Conservation (phyloP, 441 rosid genomes). For the Corymbia calophylla region DNA sequence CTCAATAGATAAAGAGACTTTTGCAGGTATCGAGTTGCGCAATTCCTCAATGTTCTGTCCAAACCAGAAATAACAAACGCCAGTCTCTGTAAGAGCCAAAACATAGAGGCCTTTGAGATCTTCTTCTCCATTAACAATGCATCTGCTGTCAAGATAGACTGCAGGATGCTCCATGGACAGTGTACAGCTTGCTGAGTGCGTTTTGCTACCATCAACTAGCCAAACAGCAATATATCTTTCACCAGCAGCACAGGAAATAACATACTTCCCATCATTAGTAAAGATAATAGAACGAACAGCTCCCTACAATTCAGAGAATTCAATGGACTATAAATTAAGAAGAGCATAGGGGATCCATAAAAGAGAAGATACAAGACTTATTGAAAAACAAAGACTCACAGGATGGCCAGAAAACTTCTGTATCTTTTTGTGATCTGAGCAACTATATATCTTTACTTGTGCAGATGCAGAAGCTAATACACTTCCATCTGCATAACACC, state of each 20-base stretch:
- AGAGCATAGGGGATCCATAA: background rate
- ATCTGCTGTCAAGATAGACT: slow-evolving; percentile 60
- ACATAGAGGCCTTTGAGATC: slow-evolving; percentile 44
- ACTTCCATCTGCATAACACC: slow-evolving; percentile 60
- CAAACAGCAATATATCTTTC: slow-evolving; percentile 84
- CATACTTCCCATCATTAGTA: slow-evolving; percentile 66
- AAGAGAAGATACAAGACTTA: background rate
- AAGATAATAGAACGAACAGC: slow-evolving; percentile 72
- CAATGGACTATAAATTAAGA: background rate
- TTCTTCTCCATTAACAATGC: slow-evolving; percentile 29
- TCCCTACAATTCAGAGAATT: slow-evolving; percentile 43
- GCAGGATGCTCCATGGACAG: slow-evolving; percentile 97
- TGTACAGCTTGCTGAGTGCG: slow-evolving; percentile 80
- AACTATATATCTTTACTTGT: slow-evolving; percentile 65
- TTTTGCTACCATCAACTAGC: slow-evolving; percentile 66
- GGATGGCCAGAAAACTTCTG: slow-evolving; percentile 97
- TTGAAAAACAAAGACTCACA: slow-evolving; percentile 43
- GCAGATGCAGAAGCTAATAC: slow-evolving; percentile 74
- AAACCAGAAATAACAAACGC: slow-evolving; percentile 84
- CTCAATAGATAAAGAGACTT: slow-evolving; percentile 46
- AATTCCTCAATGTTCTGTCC: slow-evolving; percentile 61
- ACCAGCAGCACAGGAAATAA: slow-evolving; percentile 75
- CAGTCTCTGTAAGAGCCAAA: slow-evolving; percentile 81
- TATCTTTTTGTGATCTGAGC: slow-evolving; percentile 66
- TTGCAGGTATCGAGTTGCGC: slow-evolving; percentile 52